Conservation (phyloP, 2,329 filamentous ascomycete species). For the Cladosporium phlei region DNA sequence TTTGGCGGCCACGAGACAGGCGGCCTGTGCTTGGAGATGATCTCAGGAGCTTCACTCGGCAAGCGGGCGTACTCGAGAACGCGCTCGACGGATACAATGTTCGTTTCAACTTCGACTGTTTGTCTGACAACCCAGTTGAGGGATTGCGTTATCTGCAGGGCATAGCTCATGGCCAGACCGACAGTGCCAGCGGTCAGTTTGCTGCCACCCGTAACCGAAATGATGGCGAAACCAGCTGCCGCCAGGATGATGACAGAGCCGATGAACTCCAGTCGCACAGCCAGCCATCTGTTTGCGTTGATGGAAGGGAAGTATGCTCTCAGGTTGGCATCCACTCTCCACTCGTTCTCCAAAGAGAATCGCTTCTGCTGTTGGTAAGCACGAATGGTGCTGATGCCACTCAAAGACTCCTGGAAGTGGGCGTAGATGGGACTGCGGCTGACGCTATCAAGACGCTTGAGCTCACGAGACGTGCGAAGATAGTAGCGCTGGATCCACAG, state of each 20-base stretch:
- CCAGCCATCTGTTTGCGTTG: slow-evolving; percentile 85
- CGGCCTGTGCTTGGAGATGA: slow-evolving; percentile 81
- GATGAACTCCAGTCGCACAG: slow-evolving; percentile 90
- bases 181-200: slow-evolving; percentile 68
- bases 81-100: slow-evolving; percentile 96
- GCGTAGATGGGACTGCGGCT: slow-evolving; percentile 95
- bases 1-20: slow-evolving; percentile 86
- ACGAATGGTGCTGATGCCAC: slow-evolving; percentile 89
- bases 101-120: slow-evolving; percentile 99
- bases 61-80: slow-evolving; percentile 91
- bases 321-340: slow-evolving; percentile 91
- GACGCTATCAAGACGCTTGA: slow-evolving; percentile 93
- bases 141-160: slow-evolving; percentile 91
- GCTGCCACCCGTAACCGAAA: slow-evolving; percentile 68
- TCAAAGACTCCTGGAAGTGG: slow-evolving; percentile 95
- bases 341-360: slow-evolving; percentile 92
- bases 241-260: slow-evolving; percentile 89
- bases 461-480: slow-evolving; percentile 86
- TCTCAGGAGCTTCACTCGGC: slow-evolving; percentile 89
- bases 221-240: slow-evolving; percentile 74
- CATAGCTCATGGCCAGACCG: slow-evolving; percentile 94
- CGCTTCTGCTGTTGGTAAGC: slow-evolving; percentile 85
- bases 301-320: slow-evolving; percentile 94
- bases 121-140: slow-evolving; percentile 99
- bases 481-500: slow-evolving; percentile 96